Evolutionary conservation across 2,329 filamentous ascomycete species (phyloP), one percentile per base, ranked within the genome.

Genomic region (Apiospora malaysiana): DNA sequence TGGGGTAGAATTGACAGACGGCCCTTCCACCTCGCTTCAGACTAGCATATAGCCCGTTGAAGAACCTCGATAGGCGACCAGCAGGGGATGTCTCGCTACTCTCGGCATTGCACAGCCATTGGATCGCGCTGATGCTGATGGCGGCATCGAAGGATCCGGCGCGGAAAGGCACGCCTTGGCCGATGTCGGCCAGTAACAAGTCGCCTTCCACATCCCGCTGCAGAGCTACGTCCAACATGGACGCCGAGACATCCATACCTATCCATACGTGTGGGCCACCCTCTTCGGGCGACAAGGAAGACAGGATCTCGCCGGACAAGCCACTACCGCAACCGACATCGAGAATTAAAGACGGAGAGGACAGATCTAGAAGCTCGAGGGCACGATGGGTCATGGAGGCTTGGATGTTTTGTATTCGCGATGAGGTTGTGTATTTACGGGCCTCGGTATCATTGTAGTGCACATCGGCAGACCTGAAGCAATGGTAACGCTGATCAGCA

Each of bases 101-200:
- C 81, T 98, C 96, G 51, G 95, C 96, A 81, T 97, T 98, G 82
- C 96, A 99, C 42, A 99, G 87, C 96, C 96, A 99, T 82, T 99
- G 96, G n/a, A 99, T 93, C 0, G 96, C 96, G 76, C 91, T 94
- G 79, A 99, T 98, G 78, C 91, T 94, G 76, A 99, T 94, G 27
- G 96, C 96, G 0, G 95, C 96, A 80, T 99, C 96, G 79, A 99
- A 99, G 0, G 92, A 90, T 43, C 96, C 96, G 0, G 96, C 90
- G 21, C 96, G 91, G 81, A 99, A 99, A 0, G 96, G 96, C 0
- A 99, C 90, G 1, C 96, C 96, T 79, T 99, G 96, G 0, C 96
- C 96, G 68, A 98, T 97, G 78, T 99, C 96, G 4, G 94, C 94
- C 0, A 99, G 89, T 76, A 99, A 87, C n/a, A 99, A 83, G 79